phyloP scores from a whole-genome alignment of 352 stramenopile species.

The Phytophthora idaei region DNA sequence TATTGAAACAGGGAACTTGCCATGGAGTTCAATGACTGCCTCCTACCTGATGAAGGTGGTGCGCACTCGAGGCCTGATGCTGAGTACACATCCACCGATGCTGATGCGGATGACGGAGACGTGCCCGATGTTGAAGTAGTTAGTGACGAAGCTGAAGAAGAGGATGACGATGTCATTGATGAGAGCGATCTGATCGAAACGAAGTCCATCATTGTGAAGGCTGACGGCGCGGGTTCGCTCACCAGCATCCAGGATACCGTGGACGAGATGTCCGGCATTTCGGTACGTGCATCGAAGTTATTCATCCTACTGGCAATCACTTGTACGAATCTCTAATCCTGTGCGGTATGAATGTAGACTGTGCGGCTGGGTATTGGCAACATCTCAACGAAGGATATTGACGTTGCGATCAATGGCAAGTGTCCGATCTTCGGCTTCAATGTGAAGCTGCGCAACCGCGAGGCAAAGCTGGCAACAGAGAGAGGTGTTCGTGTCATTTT shows the following conservation, averaged over 20 bases:
- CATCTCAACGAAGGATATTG: conserved; percentile 79
- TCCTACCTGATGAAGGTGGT: conserved; percentile 42
- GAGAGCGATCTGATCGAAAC: conserved; percentile 51
- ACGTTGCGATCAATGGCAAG: conserved; percentile 78
- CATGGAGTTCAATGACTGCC: conserved; percentile 71
- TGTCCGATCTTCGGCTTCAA: conserved; percentile 89
- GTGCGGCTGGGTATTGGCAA: conserved; percentile 81
- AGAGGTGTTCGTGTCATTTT: conserved; percentile 74
- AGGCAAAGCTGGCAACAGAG: conserved; percentile 58
- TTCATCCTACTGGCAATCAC: conserved; percentile 2
- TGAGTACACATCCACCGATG: conserved; percentile 20
- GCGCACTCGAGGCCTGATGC: conserved; percentile 11
- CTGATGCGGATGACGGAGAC: conserved; percentile 5
- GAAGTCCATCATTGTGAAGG: conserved; percentile 83
- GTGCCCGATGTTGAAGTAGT: conserved; percentile 6
- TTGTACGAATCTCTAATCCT: conserved; percentile 42
- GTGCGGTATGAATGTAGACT: conserved; percentile 53
- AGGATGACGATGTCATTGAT: conserved; percentile 37
- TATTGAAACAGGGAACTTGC: conserved; percentile 57
- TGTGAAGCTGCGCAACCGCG: conserved; percentile 26
- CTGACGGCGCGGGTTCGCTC: conserved; percentile 77
- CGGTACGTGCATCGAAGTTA: conserved; percentile 29
- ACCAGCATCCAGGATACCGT: conserved; percentile 87
- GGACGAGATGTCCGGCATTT: conserved; percentile 67
- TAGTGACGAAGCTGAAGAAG: conserved; percentile 8